phyloP scores from a whole-genome alignment of 148 eudicot genomes.

The Cornus suecica region DNA sequence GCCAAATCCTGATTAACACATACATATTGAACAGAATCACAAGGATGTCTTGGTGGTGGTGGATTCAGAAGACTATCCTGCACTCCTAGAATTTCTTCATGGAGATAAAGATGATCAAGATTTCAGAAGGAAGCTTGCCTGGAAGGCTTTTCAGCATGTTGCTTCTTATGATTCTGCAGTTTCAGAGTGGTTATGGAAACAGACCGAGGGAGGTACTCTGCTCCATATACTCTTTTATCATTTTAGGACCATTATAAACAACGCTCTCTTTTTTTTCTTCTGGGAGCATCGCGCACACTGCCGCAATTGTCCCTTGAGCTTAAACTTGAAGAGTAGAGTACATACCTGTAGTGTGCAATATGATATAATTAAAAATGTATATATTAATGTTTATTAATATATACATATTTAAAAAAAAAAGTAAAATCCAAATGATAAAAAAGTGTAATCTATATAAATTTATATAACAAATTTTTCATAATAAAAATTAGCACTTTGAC shows the following conservation, averaged over 20 bases:
- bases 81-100: conserved; percentile 57
- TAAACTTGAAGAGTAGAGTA: too few species aligned
- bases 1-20: background rate
- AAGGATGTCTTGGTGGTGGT: conserved; percentile 92
- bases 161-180: conserved; percentile 98
- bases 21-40: conserved; percentile 64
- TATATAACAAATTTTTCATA: too few species aligned
- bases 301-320: too few species aligned
- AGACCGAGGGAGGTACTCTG: conserved; percentile 67
- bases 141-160: conserved; percentile 92
- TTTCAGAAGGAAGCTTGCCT: conserved; percentile 76
- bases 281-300: too few species aligned
- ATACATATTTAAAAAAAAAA: too few species aligned
- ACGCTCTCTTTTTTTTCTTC: too few species aligned
- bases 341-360: too few species aligned
- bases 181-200: conserved; percentile 96
- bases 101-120: conserved; percentile 51
- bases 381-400: too few species aligned
- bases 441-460: too few species aligned
- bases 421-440: too few species aligned
- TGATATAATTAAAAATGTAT: too few species aligned
- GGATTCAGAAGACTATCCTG: conserved; percentile 80
- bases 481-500: too few species aligned
- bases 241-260: background rate
- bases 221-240: background rate